Evolutionary conservation across 768 basidiomycete species (phyloP), one percentile per base, ranked within the genome.

Genomic region (Phaeotremella fagi): DNA sequence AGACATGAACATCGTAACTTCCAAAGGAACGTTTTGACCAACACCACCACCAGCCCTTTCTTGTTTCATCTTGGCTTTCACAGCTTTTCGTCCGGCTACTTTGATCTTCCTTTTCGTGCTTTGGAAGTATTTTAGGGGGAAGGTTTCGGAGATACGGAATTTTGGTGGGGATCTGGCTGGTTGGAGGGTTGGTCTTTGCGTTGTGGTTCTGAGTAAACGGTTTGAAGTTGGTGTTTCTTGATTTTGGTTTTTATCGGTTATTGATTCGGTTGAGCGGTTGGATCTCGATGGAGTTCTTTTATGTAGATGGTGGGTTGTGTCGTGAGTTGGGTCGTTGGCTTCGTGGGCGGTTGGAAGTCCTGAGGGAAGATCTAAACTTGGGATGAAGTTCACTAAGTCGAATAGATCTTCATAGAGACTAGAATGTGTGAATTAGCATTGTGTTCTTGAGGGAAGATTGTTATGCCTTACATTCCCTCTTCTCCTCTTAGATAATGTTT

Each of bases 401-500:
- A 64, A 74, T 5, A 74, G 59, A 41, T 74, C 72, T 45, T 74
- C 72, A 57, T 72, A 74, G 24, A 65, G 60, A 36, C 71, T 72
- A 44, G 14, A 1, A 25, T 20, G 22, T 27, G 28, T 52, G 28
- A 50, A 45, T 55, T 15, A 24, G 23, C 55, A 9, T 35, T 41
- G 12, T 12, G 12, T 7, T 22, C 38, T 41, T 22, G 22, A 11
- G 7, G 33, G 33, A 9, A 35, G 11, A 35, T 6, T 2, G 31
- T 29, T 12, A 48, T 15, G 5, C 55, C 71, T 61, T 51, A 74
- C 63, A 72, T 66, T 4, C 72, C 68, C 28, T 72, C 72, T 47
- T 74, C 72, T 1, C 72, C 72, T 35, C 72, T 42, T 3, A 71
- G 50, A 43, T 71, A 74, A 47, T 74, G 73, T 57, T 74, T 74